Evolutionary conservation across 331 rosid species (phyloP).

Genomic region (Ulmus americana): DNA sequence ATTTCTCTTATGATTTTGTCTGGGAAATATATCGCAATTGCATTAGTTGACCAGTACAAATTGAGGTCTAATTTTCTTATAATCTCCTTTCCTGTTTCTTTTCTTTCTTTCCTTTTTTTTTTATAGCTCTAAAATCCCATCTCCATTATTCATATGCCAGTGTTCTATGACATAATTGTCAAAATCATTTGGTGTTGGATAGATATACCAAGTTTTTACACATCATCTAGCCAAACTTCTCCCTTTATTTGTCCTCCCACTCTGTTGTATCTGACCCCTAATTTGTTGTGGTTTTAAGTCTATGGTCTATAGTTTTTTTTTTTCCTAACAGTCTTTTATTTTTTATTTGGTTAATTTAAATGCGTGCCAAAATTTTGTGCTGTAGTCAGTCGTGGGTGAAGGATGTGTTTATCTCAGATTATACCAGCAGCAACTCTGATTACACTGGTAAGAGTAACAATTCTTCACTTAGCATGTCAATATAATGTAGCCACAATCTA

Average conservation of each 20-base stretch:
- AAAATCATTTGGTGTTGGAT: neutral
- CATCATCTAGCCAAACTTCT: neutral
- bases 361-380: slow-evolving; percentile 35
- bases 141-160: no score
- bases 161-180: no score
- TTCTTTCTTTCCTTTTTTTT: neutral
- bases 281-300: neutral
- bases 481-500: neutral
- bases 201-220: slow-evolving; percentile 11
- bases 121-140: no score
- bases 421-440: slow-evolving; percentile 43
- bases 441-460: slow-evolving; percentile 60
- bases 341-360: slow-evolving; percentile 20
- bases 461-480: slow-evolving; percentile 7
- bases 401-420: slow-evolving; percentile 45
- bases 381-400: slow-evolving; percentile 49
- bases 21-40: slow-evolving; percentile 74
- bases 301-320: neutral
- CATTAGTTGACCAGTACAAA: slow-evolving; percentile 78
- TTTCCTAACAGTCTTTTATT: neutral
- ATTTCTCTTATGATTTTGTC: slow-evolving; percentile 64
- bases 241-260: neutral
- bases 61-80: slow-evolving; percentile 52
- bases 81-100: slow-evolving; percentile 5
- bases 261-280: neutral